Base-by-base conservation (phyloP, 306 rosid species). In the Castanea mollissima region DNA sequence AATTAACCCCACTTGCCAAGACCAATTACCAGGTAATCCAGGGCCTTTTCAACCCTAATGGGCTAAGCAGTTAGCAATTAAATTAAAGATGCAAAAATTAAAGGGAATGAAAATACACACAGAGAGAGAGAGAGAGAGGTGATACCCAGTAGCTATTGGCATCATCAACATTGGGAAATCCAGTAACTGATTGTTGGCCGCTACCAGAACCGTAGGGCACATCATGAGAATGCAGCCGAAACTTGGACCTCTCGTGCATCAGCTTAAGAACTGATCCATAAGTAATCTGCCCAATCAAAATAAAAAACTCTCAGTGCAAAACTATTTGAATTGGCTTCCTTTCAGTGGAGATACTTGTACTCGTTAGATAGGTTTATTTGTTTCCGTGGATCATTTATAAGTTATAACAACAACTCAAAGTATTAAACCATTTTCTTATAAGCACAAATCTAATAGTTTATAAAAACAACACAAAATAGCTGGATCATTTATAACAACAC, bases 161-260 rank as follows among this genome's bases (percentile, higher is more conserved):
- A 89, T 96, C 99, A 14, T 96, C 98, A 19, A 96, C 94, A 35
- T 32, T 83, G 13, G 94, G 97, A 81, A 89, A 96, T 18, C 99
- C 97, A 27, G 99, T 96, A 65, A 96, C 96, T 0, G 99, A 96
- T 82, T 96, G 98, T 76, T 96, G 99, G n/a, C 99, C 99, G 80
- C 99, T 96, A 3, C 99, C 99, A 78, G 99, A 96, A 80, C 99
- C 99, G 75, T 96, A 96, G 0, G 99, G 99, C 58, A 96, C 98
- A 34, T 96, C 99, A 58, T 96, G 99, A 21, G 98, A 96, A 84
- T 96, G 99, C 91, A 96, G 80, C 76, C 99, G 93, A 64, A 86
- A 85, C 74, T 92, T 96, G 75, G 96, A 87, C 82, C 60, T 93
- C 91, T 96, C 99, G 49, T 96, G 99, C 99, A 88, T 91, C 58